phyloP scores from a whole-genome alignment of 768 basidiomycete genomes.

The Rubroboletus pulcherrimus region DNA sequence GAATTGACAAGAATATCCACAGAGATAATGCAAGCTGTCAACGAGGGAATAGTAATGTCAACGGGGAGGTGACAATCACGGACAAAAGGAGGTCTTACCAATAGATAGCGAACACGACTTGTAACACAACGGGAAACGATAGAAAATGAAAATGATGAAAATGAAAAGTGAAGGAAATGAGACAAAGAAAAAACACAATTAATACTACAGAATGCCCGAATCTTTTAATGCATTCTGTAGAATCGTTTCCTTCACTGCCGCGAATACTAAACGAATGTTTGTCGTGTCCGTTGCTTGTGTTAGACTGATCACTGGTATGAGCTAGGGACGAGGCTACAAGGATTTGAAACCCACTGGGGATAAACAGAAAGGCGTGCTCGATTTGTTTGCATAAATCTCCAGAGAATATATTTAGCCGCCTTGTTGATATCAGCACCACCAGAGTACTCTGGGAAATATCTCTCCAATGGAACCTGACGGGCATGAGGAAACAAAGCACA shows the following conservation, averaged over 20 bases:
- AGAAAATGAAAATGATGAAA: neutral
- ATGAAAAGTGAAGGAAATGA: neutral
- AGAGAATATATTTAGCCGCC: slow-evolving; percentile 90
- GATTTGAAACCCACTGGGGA: slow-evolving; percentile 65
- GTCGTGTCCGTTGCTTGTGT: slow-evolving; percentile 89
- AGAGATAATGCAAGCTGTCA: slow-evolving; percentile 29
- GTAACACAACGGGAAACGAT: slow-evolving; percentile 1
- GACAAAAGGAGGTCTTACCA: slow-evolving; percentile 11
- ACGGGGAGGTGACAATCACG: neutral
- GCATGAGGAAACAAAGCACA: neutral
- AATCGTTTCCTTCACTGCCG: slow-evolving; percentile 91
- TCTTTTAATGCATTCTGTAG: slow-evolving; percentile 84
- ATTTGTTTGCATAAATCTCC: slow-evolving; percentile 93
- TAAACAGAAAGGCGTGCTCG: slow-evolving; percentile 81
- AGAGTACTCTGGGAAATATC: slow-evolving; percentile 84
- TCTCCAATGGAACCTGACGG: slow-evolving; percentile 63
- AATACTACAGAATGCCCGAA: slow-evolving; percentile 66
- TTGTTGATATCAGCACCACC: slow-evolving; percentile 90
- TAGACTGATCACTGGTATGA: slow-evolving; percentile 40
- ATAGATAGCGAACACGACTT: slow-evolving; percentile 26
- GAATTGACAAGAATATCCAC: slow-evolving; percentile 26
- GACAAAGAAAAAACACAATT: neutral
- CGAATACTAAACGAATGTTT: slow-evolving; percentile 79
- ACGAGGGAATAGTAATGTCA: neutral
- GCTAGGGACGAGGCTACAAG: neutral